Evolutionary conservation across 352 stramenopile genomes (phyloP), one percentile per base, ranked within the genome.

Genomic region (Globisporangium solare): DNA sequence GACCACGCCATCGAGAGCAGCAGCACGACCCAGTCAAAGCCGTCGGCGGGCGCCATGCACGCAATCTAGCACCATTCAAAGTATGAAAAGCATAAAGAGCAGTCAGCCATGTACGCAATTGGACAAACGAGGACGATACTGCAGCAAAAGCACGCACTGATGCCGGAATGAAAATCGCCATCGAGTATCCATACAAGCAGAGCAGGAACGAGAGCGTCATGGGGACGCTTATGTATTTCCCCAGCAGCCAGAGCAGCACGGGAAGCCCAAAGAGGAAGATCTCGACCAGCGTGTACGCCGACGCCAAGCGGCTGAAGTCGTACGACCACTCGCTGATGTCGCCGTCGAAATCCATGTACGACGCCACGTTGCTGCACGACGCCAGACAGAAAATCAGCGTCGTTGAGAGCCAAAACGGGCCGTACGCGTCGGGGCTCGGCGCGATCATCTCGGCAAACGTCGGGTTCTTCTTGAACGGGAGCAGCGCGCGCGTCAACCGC

Each of bases 371-470:
- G 66, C 78, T 90, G 71, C 85, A 93, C 43, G 77, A 89, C 14
- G 85, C 85, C 58, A 95, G 58, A 56, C 73, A 88, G 63, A 95
- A 95, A n/a, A 95, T 80, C 32, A 95, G 76, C 49, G 85, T 95
- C 39, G 79, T 80, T 21, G 83, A 91, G 10, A 95, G 72, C 85
- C 85, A 95, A 43, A 92, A 82, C 8, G 85, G 85, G 0, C 85
- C 85, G 56, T 95, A 95, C 11, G 85, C 85, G 58, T 95, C 85
- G 0, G 85, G 85, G 15, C 73, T 58, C 24, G 63, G 51, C 7
- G 74, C 56, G 18, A 82, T 73, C 17, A 95, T 58, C 63, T 93
- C 85, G n/a, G 72, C 74, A 49, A 95, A 95, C 20, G 70, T 74
- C 20, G 85, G 85, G 22, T 89, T 75, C 62, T 91, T 89, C 74